Conservation (phyloP, 2,329 filamentous ascomycete species). For the Cyphellophora attinorum region DNA sequence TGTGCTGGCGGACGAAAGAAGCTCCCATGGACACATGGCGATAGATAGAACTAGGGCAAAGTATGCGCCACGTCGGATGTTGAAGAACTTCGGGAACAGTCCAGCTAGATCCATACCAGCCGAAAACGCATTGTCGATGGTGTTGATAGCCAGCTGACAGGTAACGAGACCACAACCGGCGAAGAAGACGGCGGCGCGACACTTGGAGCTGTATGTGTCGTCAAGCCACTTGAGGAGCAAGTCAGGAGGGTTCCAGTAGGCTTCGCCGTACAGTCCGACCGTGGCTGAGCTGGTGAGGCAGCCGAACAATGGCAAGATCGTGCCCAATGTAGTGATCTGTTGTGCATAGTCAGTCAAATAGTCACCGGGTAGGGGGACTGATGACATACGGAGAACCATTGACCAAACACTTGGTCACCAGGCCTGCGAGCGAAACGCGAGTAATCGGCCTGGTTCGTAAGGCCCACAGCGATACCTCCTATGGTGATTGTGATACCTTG, state of each 20-base stretch:
- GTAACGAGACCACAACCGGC: conserved; percentile 34
- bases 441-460: conserved; percentile 38
- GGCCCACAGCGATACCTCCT: conserved; percentile 34
- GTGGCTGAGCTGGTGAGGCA: conserved; percentile 25
- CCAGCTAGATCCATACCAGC: conserved; percentile 47
- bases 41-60: conserved; percentile 32
- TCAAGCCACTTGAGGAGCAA: conserved; percentile 29
- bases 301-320: conserved; percentile 30
- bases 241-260: conserved; percentile 34
- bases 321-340: no score
- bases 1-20: conserved; percentile 35
- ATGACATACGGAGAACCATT: no score
- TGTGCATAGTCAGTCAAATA: no score
- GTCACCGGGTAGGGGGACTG: no score
- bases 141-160: conserved; percentile 36
- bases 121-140: conserved; percentile 39
- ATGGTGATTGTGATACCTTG: conserved; percentile 33
- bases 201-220: no score
- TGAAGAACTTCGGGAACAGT: conserved; percentile 43
- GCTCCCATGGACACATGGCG: conserved; percentile 42
- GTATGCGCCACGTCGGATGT: conserved; percentile 46
- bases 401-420: no score
- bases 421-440: conserved; percentile 30
- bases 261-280: conserved; percentile 23
- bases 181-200: conserved; percentile 38